Percentiles rank a stretch among this genome's conserved stretches.
Evolutionary conservation across 768 basidiomycete species (phyloP).

Genomic region (Hericium coralloides): DNA sequence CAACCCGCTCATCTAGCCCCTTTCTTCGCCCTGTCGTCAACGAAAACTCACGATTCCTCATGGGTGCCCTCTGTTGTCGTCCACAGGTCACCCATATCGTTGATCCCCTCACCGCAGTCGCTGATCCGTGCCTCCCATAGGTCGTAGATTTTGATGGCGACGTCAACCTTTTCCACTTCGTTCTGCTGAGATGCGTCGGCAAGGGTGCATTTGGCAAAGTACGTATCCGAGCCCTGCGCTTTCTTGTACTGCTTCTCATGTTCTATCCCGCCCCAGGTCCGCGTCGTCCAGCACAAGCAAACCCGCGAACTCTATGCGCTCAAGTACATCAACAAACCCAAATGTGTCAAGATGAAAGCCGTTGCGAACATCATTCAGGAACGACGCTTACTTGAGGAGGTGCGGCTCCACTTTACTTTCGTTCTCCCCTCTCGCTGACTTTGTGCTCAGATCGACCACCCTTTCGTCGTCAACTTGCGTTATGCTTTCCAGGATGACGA

Average conservation of each 20-base stretch:
- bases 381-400: conserved; percentile 91
- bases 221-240: background rate
- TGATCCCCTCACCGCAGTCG: background rate
- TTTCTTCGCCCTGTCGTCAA: background rate
- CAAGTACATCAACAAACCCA: conserved; percentile 98
- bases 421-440: conserved; percentile 6
- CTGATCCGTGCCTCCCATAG: conserved; percentile 28
- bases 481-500: conserved; percentile 98
- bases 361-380: conserved; percentile 98
- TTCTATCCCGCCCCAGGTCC: conserved; percentile 51
- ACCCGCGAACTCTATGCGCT: conserved; percentile 94
- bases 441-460: conserved; percentile 74
- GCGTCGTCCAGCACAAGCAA: conserved; percentile 98
- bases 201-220: conserved; percentile 99
- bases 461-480: conserved; percentile 88
- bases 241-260: conserved; percentile 8
- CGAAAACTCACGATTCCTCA: conserved; percentile 19
- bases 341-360: conserved; percentile 98
- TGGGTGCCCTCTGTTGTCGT: conserved; percentile 85
- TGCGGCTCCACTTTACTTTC: conserved; percentile 21
- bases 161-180: conserved; percentile 94
- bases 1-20: background rate
- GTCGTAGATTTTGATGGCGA: conserved; percentile 95
- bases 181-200: conserved; percentile 90
- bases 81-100: conserved; percentile 43